A percentile compares a stretch with the other conserved stretches of the same genome.
phyloP scores from a whole-genome alignment of 2,329 filamentous ascomycete genomes.

The Talaromyces albobiverticillius region DNA sequence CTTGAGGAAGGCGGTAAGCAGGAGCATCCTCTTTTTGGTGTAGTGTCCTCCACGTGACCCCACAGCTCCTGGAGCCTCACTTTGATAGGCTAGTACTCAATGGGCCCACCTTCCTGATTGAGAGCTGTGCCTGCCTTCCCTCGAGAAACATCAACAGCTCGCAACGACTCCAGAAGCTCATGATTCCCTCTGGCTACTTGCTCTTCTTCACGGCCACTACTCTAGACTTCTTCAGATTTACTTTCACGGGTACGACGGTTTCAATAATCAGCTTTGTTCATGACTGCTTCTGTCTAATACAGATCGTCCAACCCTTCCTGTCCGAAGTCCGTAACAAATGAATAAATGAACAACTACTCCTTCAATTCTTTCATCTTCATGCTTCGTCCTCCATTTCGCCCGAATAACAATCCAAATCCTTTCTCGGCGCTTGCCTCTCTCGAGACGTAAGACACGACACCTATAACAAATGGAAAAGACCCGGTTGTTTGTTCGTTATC shows the following conservation, averaged over 20 bases:
- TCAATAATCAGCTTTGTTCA: background rate
- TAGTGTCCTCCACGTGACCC: background rate
- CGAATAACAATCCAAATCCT: background rate
- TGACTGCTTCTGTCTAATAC: background rate
- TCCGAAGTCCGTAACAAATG: background rate
- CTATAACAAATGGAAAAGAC: background rate
- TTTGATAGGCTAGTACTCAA: background rate
- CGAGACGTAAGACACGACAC: background rate
- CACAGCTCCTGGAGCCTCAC: background rate
- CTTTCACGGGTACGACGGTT: no score
- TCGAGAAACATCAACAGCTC: background rate
- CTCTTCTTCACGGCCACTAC: no score
- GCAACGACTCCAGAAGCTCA: background rate
- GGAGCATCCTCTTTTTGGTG: background rate
- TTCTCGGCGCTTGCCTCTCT: background rate
- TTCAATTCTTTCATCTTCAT: background rate
- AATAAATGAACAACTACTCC: background rate
- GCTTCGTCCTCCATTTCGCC: background rate
- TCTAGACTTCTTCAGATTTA: background rate
- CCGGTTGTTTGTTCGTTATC: background rate
- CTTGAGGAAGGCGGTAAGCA: slow-evolving; percentile 14
- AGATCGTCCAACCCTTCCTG: background rate
- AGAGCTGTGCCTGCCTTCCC: background rate
- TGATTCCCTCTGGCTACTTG: no score
- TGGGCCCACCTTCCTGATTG: background rate